Evolutionary conservation across 495 filamentous ascomycete species (phyloP).

Genomic region (Parachaetomium inaequale): DNA sequence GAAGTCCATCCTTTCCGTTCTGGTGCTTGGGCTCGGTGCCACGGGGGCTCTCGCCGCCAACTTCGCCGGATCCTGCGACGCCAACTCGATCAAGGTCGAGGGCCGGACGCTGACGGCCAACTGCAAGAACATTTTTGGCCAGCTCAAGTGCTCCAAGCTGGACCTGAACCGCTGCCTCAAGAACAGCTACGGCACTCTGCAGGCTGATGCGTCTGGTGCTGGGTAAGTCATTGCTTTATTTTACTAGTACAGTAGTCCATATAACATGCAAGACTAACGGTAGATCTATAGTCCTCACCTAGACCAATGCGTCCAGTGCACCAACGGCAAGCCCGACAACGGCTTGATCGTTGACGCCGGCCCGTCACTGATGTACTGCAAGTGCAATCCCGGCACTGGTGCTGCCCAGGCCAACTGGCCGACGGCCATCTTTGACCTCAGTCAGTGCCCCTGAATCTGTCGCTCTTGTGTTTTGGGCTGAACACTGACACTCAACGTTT

Average conservation of each 20-base stretch:
- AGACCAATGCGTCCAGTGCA: slow-evolving; percentile 29
- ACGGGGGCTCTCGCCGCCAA: slow-evolving; percentile 14
- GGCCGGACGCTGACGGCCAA: slow-evolving; percentile 25
- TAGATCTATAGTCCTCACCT: slow-evolving; percentile 16
- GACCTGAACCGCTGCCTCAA: slow-evolving; percentile 29
- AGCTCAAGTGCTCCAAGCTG: slow-evolving; percentile 22
- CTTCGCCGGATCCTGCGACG: slow-evolving; percentile 23
- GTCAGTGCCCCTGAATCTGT: slow-evolving; percentile 11
- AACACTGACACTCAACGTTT: background rate
- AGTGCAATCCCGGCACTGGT: slow-evolving; percentile 28
- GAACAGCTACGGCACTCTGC: slow-evolving; percentile 24
- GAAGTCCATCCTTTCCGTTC: slow-evolving; percentile 1
- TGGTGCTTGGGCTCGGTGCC: slow-evolving; percentile 4
- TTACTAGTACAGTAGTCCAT: background rate
- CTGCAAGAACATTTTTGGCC: slow-evolving; percentile 25
- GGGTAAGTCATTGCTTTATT: slow-evolving; percentile 18
- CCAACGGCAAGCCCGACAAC: slow-evolving; percentile 16
- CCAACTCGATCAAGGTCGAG: slow-evolving; percentile 20
- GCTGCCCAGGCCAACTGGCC: slow-evolving; percentile 23
- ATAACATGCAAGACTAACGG: background rate
- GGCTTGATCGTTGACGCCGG: slow-evolving; percentile 11
- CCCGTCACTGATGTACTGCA: slow-evolving; percentile 22
- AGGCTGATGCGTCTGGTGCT: slow-evolving; percentile 19
- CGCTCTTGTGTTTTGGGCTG: background rate
- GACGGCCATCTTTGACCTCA: slow-evolving; percentile 24